Evolutionary conservation across 352 stramenopile species (phyloP).

Genomic region (Phytophthora sp.): DNA sequence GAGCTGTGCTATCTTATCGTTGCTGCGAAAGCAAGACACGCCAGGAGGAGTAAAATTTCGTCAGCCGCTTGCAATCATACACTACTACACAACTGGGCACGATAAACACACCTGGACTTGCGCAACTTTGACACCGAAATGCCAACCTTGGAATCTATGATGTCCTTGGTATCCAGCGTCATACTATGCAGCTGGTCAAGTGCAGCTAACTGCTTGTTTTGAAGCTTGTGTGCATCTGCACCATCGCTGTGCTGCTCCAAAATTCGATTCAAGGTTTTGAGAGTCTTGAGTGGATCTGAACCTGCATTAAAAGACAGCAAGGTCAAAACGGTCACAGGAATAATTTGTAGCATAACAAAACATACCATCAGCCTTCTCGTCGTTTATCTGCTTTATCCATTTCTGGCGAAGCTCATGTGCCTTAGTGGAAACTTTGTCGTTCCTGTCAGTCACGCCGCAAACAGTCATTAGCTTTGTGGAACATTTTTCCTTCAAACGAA

Average conservation of each 20-base stretch:
- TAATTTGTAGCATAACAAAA: neutral
- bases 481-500: too few relatives aligned
- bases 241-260: conserved; percentile 53
- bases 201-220: conserved; percentile 46
- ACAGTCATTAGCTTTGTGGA: neutral
- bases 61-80: too few relatives aligned
- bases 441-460: conserved; percentile 37
- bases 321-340: neutral
- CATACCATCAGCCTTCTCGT: conserved; percentile 27
- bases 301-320: too few relatives aligned
- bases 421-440: conserved; percentile 79
- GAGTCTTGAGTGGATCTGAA: conserved; percentile 42
- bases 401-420: conserved; percentile 68
- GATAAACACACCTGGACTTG: conserved; percentile 60
- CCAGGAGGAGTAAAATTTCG: too few relatives aligned
- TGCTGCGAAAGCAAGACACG: too few relatives aligned
- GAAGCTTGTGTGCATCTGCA: conserved; percentile 36
- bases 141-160: conserved; percentile 83
- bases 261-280: conserved; percentile 61
- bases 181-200: conserved; percentile 71
- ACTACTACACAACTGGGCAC: too few relatives aligned
- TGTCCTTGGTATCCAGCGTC: conserved; percentile 70
- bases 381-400: conserved; percentile 73
- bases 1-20: conserved; percentile 62
- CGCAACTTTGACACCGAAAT: conserved; percentile 77